These are phyloP conservation scores for Trichoderma sp. DNA, from an alignment of 2,329 filamentous ascomycete species.

Conservation along the genomic window DNA sequence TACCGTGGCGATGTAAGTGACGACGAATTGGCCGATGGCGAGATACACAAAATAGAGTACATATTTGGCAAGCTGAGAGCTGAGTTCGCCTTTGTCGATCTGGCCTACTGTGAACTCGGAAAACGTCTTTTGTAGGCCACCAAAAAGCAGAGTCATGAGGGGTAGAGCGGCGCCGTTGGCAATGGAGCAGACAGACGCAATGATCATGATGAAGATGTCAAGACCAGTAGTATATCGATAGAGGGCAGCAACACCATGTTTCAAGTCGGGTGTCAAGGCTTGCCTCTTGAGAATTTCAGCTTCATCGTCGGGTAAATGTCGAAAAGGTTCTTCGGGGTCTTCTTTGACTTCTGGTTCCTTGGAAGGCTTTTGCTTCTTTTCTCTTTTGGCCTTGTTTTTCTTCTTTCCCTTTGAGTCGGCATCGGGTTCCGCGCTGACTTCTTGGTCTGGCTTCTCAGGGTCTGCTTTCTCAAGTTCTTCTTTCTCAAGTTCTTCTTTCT, in stretches of 20 bases:
- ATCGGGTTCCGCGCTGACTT: background rate
- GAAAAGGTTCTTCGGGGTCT: slow-evolving; percentile 55
- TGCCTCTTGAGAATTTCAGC: slow-evolving; percentile 68
- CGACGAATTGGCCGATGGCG: slow-evolving; percentile 76
- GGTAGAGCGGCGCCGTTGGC: slow-evolving; percentile 74
- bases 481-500: background rate
- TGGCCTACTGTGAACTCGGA: slow-evolving; percentile 48
- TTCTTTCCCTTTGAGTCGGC: background rate
- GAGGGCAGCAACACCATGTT: slow-evolving; percentile 64
- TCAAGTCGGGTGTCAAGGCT: slow-evolving; percentile 63
- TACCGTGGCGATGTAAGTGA: slow-evolving; percentile 77
- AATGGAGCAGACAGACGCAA: slow-evolving; percentile 66
- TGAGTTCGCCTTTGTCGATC: slow-evolving; percentile 57
- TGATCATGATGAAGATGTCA: slow-evolving; percentile 63
- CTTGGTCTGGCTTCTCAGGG: background rate
- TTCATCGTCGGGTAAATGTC: slow-evolving; percentile 66
- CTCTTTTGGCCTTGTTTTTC: background rate
- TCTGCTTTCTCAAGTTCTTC: background rate
- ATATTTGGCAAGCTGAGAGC: slow-evolving; percentile 58
- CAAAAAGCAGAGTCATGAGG: slow-evolving; percentile 81
- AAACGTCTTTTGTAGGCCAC: slow-evolving; percentile 72
- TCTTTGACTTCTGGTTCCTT: slow-evolving; percentile 28
- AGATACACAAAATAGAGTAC: slow-evolving; percentile 87
- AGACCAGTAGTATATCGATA: slow-evolving; percentile 69
- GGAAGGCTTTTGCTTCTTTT: slow-evolving; percentile 16